Evolutionary conservation across 257 asterid species (phyloP), one percentile per base, ranked within the genome.

Genomic region (Solanum chmielewskii): DNA sequence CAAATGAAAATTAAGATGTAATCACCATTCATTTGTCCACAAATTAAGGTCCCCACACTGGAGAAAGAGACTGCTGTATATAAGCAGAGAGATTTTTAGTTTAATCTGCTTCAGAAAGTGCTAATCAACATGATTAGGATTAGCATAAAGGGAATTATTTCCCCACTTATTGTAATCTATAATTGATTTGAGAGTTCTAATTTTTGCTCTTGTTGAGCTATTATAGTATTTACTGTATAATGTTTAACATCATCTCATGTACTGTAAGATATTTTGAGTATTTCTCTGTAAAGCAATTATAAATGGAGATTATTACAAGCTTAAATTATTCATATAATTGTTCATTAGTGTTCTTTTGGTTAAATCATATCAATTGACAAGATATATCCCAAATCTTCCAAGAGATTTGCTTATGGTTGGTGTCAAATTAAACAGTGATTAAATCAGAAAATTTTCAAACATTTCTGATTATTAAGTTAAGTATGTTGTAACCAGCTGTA

Each of bases 401-500:
- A 84, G 59, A 89, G 78, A 84, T 84, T 84, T 60, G 86, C 74
- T 84, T 83, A 66, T 86, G 77, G 88, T 87, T 64, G 83, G 74
- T 81, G 92, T 88, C 90, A 90, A 91, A 41, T 27, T 86, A 85
- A 12, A 9, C 76, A 69, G 66, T 68, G 47, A 60, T 70, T 71
- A 56, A 83, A 85, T 89, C 86, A 83, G 87, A 77, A 74, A 77
- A 35, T 90, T 90, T 83, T 41, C 85, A 90, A 91, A 91, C 91
- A 78, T 92, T 89, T 88, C 73, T 90, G 92, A 89, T 90, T 86
- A 86, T 83, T 93, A 91, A 91, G 84, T 90, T 90, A 68, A 6
- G 23, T 29, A 84, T 91, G 94, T 90, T 92, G 96, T 91, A 89
- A 92, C 93, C 96, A 95, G 97, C 97, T 94, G 98, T 92, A 52